These are phyloP conservation scores for Wickerhamiella parazyma DNA, from an alignment of 805 yeast species.

Conservation along the genomic window DNA sequence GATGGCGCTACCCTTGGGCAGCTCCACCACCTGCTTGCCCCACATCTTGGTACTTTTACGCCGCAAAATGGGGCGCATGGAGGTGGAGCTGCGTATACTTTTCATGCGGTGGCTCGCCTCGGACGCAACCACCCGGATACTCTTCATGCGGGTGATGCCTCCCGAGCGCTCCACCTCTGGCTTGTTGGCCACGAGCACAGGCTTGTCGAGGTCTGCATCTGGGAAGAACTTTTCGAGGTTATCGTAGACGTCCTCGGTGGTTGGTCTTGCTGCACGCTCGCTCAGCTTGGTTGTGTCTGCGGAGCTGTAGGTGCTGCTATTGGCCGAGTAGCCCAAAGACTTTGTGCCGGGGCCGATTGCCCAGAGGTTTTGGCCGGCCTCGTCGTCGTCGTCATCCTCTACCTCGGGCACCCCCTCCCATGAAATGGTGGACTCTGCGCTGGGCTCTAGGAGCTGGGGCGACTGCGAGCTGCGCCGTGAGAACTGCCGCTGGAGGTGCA, in stretches of 20 bases:
- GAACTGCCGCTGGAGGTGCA: constrained; percentile 5
- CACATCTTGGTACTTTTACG: constrained; percentile 88
- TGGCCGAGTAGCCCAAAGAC: neutral
- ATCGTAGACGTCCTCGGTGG: constrained; percentile 84
- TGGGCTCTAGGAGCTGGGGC: neutral
- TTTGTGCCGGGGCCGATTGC: constrained; percentile 31
- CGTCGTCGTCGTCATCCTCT: constrained; percentile 20
- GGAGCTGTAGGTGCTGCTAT: constrained; percentile 6
- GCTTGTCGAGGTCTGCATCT: constrained; percentile 78
- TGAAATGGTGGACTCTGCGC: constrained; percentile 6
- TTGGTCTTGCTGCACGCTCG: constrained; percentile 76
- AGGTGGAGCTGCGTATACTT: constrained; percentile 10
- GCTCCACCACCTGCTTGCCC: constrained; percentile 88
- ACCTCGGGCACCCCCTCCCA: constrained; percentile 62
- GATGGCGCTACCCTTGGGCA: constrained; percentile 46
- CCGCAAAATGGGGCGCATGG: constrained; percentile 31
- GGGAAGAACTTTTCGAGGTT: constrained; percentile 90
- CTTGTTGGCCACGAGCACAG: constrained; percentile 41
- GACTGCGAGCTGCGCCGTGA: neutral
- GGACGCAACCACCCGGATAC: constrained; percentile 83
- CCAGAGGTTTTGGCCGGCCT: constrained; percentile 37
- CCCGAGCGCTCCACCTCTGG: neutral
- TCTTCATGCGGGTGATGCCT: constrained; percentile 56
- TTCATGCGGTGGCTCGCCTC: constrained; percentile 55
- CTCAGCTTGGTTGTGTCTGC: constrained; percentile 6